Conservation (phyloP, 768 basidiomycete species). For the Trametes coccinea region DNA sequence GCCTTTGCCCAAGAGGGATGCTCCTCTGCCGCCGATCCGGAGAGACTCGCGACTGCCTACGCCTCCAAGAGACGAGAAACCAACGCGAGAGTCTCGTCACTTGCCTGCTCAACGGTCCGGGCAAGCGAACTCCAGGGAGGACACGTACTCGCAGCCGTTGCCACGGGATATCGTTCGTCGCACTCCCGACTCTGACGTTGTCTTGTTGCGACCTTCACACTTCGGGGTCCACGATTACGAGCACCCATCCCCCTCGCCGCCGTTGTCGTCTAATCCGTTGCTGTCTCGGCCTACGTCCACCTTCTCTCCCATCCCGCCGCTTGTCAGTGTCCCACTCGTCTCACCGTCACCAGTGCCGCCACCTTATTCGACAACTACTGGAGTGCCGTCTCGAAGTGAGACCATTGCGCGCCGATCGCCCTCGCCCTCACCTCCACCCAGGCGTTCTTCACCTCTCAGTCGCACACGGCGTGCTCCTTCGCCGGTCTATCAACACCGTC, state of each 20-base stretch:
- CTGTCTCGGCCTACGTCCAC: conserved; percentile 16
- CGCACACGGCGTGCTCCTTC: not conserved
- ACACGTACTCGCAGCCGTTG: not conserved
- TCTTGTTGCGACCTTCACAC: conserved; percentile 7
- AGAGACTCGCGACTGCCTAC: conserved; percentile 12
- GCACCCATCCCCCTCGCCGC: conserved; percentile 14
- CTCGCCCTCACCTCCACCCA: not conserved
- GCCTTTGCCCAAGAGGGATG: conserved; percentile 11
- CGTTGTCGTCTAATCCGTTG: conserved; percentile 14
- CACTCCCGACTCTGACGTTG: not conserved
- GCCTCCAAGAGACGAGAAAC: conserved; percentile 10
- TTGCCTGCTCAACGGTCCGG: not conserved
- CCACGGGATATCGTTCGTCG: not conserved
- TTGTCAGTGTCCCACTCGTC: not conserved
- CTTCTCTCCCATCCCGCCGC: conserved; percentile 7
- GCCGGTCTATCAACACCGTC: not conserved
- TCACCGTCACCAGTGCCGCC: conserved; percentile 12
- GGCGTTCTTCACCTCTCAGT: not conserved
- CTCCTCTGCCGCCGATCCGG: conserved; percentile 10
- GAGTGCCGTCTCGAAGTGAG: conserved; percentile 4
- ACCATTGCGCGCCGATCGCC: conserved; percentile 7
- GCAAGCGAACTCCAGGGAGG: not conserved
- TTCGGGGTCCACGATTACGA: conserved; percentile 4
- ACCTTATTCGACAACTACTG: not conserved
- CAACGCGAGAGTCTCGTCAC: not conserved